Conservation (phyloP, 176 grass and related monocot species). For the Oryza nivara region DNA sequence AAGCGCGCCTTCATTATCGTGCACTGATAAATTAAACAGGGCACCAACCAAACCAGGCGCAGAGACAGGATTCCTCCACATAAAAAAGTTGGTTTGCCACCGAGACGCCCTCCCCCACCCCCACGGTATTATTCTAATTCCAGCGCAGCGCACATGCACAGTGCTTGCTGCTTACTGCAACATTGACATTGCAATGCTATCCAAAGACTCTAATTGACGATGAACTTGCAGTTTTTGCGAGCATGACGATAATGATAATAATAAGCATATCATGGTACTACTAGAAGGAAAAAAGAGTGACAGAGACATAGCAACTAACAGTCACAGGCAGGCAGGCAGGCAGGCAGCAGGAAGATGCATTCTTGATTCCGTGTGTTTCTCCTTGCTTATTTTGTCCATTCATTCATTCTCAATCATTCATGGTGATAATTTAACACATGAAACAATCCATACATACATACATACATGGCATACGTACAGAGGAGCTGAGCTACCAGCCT, state of each 20-base stretch:
- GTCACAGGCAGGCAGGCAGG: background rate
- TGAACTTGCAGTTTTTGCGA: background rate
- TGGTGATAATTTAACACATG: conserved; percentile 2
- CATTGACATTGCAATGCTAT: background rate
- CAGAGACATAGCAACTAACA: conserved; percentile 43
- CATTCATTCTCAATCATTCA: conserved; percentile 29
- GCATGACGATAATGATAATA: background rate
- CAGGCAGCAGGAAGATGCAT: background rate
- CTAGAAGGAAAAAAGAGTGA: background rate
- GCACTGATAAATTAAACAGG: conserved; percentile 8
- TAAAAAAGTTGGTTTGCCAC: conserved; percentile 48
- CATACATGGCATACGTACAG: conserved; percentile 21
- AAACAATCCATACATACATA: conserved; percentile 28
- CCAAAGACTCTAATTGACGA: background rate
- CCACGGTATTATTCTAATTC: conserved; percentile 33
- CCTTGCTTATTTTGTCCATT: conserved; percentile 39
- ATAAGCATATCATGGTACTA: background rate
- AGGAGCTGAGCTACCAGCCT: conserved; percentile 39
- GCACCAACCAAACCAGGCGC: background rate
- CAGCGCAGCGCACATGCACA: conserved; percentile 40
- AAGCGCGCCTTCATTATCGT: background rate
- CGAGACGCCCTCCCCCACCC: background rate
- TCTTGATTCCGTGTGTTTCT: background rate
- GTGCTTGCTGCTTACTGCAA: background rate
- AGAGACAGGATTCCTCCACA: conserved; percentile 34